These are phyloP conservation scores for Vaccinium macrocarpon DNA, from an alignment of 148 eudicot species.

Conservation along the genomic window DNA sequence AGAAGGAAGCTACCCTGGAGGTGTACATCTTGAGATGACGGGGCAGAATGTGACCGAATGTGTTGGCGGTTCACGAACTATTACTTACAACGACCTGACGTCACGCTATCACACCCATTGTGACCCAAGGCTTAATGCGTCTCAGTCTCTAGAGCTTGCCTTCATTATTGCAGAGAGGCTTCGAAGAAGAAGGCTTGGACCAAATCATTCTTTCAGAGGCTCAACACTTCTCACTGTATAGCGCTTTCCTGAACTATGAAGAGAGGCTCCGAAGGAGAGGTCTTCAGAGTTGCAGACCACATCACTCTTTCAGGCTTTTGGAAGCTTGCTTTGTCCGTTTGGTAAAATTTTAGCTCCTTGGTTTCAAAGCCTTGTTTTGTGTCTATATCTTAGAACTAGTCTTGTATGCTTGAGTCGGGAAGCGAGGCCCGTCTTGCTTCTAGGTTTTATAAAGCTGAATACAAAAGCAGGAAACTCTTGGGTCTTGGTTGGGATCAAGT, in stretches of 20 bases:
- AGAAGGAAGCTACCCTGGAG: conserved; percentile 90
- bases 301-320: conserved; percentile 20
- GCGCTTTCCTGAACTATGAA: background rate
- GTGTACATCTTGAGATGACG: conserved; percentile 82
- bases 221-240: background rate
- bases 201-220: background rate
- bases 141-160: conserved; percentile 77
- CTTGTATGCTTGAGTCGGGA: background rate
- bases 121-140: conserved; percentile 81
- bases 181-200: conserved; percentile 49
- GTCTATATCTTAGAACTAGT: background rate
- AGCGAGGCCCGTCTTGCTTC: background rate
- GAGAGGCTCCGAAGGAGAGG: background rate
- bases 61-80: conserved; percentile 72
- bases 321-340: conserved; percentile 7
- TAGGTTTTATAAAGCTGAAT: background rate
- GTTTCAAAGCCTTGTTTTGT: background rate
- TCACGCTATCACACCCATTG: conserved; percentile 82
- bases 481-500: background rate
- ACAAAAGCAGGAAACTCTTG: background rate
- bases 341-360: conserved; percentile 3
- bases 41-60: conserved; percentile 85
- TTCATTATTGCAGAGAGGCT: conserved; percentile 74
- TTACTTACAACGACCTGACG: conserved; percentile 73
- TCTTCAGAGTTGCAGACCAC: conserved; percentile 23